These are phyloP conservation scores for Lodderomyces margitis DNA, from an alignment of 1,139 yeast genomes.

Conservation along the genomic window DNA sequence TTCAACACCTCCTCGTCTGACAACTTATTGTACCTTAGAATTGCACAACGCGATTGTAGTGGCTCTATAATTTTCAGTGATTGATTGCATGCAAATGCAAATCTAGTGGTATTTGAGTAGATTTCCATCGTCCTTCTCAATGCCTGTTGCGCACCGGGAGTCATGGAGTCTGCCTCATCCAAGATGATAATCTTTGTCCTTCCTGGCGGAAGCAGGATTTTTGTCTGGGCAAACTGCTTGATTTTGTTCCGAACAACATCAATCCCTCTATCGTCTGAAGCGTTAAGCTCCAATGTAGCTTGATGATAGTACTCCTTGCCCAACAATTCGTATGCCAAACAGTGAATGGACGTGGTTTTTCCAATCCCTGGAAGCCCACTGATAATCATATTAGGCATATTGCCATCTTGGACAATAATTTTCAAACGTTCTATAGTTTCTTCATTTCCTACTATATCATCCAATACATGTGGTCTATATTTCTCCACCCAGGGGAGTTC, in stretches of 20 bases:
- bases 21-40: slow-evolving; percentile 76
- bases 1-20: slow-evolving; percentile 82
- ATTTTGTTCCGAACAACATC: slow-evolving; percentile 49
- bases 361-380: slow-evolving; percentile 97
- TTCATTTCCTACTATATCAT: slow-evolving; percentile 89
- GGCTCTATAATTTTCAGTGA: slow-evolving; percentile 95
- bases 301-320: slow-evolving; percentile 67
- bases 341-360: slow-evolving; percentile 89
- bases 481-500: slow-evolving; percentile 84
- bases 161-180: slow-evolving; percentile 98
- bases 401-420: slow-evolving; percentile 86
- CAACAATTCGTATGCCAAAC: slow-evolving; percentile 80
- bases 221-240: slow-evolving; percentile 68
- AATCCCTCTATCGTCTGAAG: slow-evolving; percentile 51
- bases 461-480: slow-evolving; percentile 75
- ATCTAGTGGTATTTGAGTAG: slow-evolving; percentile 89
- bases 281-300: slow-evolving; percentile 80
- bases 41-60: slow-evolving; percentile 94
- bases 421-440: slow-evolving; percentile 85
- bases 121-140: slow-evolving; percentile 96
- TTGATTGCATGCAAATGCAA: slow-evolving; percentile 97
- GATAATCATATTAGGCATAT: slow-evolving; percentile 94
- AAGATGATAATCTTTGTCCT: slow-evolving; percentile 83
- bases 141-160: slow-evolving; percentile 98
- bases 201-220: slow-evolving; percentile 54